phyloP scores from a whole-genome alignment of 805 yeast species.

The Wickerhamiella lipophila region DNA sequence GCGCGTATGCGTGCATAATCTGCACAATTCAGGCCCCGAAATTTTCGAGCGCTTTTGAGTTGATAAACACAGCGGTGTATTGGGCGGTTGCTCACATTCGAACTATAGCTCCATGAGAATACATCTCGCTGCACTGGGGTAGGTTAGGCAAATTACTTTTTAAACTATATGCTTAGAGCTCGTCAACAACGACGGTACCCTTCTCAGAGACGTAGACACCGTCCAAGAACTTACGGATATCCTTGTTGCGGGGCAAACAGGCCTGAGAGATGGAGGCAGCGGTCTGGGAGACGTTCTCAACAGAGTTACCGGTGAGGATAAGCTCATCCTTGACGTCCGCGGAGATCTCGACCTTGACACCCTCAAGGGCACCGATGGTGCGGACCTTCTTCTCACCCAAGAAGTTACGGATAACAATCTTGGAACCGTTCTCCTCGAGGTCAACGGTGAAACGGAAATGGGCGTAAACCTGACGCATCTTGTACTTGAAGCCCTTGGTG shows the following conservation, averaged over 20 bases:
- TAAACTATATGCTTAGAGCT: slow-evolving; percentile 8
- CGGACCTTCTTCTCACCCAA: slow-evolving; percentile 98
- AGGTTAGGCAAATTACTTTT: neutral
- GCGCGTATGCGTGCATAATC: neutral
- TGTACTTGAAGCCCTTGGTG: slow-evolving; percentile 97
- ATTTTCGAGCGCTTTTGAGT: too few species aligned
- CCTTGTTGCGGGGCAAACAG: slow-evolving; percentile 99
- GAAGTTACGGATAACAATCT: slow-evolving; percentile 96
- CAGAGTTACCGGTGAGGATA: slow-evolving; percentile 84
- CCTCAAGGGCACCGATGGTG: slow-evolving; percentile 72
- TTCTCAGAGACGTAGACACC: slow-evolving; percentile 98
- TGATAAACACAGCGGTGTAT: neutral
- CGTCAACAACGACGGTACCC: slow-evolving; percentile 33
- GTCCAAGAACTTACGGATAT: slow-evolving; percentile 99
- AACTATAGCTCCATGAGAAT: too few species aligned
- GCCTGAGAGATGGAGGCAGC: slow-evolving; percentile 97
- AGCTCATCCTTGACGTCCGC: slow-evolving; percentile 88
- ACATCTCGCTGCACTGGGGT: neutral
- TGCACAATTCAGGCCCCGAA: too few species aligned
- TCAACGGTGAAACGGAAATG: slow-evolving; percentile 99
- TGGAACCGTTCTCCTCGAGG: slow-evolving; percentile 64
- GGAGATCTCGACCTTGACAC: slow-evolving; percentile 77
- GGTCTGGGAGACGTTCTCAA: slow-evolving; percentile 94
- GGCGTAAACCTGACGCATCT: slow-evolving; percentile 99
- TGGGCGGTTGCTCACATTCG: too few species aligned